Evolutionary conservation across 176 grass and related monocot genomes (phyloP), one percentile per base, ranked within the genome.

Genomic region (Triticum turgidum): DNA sequence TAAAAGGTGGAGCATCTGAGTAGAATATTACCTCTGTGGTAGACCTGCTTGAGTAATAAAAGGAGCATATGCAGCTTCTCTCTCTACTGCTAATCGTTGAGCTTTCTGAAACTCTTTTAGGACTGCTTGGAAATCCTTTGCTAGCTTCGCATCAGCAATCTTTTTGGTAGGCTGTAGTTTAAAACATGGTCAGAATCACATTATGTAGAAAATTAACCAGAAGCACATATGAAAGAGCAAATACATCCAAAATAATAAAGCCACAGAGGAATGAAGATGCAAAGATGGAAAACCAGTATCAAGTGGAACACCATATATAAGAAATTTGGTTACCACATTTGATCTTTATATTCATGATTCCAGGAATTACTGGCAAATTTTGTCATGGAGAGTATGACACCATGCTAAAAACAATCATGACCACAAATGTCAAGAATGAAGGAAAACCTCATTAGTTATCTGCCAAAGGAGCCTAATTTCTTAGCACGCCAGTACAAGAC

Each of bases 51-150:
- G 92, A 81, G 89, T 86, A 92, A 93, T 63, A 51, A 97, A 97
- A 80, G 95, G 95, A 62, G 95, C 93, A 88, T 92, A 98, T 76
- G 96, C 93, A 92, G 96, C 90, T 87, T 98, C 96, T 83, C 93
- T 94, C 88, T 98, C 96, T 56, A 89, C 90, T n/a, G 91, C 89
- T 78, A 98, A 79, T 18, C 93, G 92, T 65, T 98, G 96, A 51
- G 93, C 88, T 88, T 90, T 98, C 84, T 98, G 96, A 66, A 98
- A 98, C 39, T 98, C 96, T 83, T 95, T 98, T 37, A 98, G 78
- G 21, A 98, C 91, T 68, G 90, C 88, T 89, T 98, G 96, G 69
- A 98, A 98, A 93, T 98, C 96, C 86, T 98, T 98, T 72, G 96
- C 96, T 58, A 98, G 83, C 79, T 98, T 98, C 65, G 96, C 96